Conservation (phyloP, 306 rosid genomes). For the Rosa multiflora region DNA sequence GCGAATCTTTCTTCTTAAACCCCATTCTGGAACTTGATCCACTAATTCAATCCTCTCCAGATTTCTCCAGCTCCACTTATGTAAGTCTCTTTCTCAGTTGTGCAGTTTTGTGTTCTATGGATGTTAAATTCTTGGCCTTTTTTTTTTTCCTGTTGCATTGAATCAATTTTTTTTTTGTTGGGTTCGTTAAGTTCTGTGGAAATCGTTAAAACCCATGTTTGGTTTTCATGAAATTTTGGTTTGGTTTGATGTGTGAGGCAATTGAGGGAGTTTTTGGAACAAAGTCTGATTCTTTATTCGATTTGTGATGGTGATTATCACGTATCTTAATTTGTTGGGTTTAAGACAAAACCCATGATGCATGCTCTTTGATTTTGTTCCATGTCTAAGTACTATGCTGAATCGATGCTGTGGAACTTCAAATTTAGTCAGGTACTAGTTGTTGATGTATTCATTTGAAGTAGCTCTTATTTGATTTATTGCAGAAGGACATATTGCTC, state of each 20-base stretch:
- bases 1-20: conserved; percentile 1
- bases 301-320: background rate
- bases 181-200: background rate
- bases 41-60: background rate
- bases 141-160: too few relatives aligned
- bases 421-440: background rate
- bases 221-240: background rate
- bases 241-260: conserved; percentile 1
- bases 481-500: conserved; percentile 38
- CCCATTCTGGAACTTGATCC: background rate
- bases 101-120: background rate
- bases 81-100: conserved; percentile 3
- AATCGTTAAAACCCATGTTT: background rate
- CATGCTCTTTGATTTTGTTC: background rate
- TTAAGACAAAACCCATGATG: background rate
- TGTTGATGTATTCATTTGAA: background rate
- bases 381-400: background rate
- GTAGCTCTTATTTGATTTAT: background rate
- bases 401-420: background rate
- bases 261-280: background rate
- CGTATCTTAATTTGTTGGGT: background rate
- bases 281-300: background rate
- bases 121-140: background rate
- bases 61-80: background rate
- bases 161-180: background rate